Percentiles rank a stretch among this genome's conserved stretches.
Evolutionary conservation across 345 rosid genomes (phyloP).

Genomic region (Odontarrhena argentea): DNA sequence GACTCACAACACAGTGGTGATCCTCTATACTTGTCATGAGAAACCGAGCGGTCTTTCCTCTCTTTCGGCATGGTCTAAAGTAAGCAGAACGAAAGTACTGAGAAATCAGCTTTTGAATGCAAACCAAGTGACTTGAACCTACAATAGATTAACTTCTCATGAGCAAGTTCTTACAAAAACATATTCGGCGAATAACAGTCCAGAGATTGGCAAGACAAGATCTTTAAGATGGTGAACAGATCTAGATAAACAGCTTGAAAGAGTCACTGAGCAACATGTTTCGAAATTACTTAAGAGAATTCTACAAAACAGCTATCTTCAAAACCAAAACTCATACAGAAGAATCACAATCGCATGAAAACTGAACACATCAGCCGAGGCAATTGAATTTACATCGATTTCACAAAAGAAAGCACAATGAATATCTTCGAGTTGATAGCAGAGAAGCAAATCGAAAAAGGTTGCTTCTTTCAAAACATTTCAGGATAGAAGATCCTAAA

Average conservation of each 20-base stretch:
- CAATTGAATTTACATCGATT: not conserved
- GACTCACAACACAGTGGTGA: conserved; percentile 68
- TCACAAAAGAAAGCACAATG: not conserved
- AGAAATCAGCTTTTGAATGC: not conserved
- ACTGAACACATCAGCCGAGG: not conserved
- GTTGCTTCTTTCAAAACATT: not conserved
- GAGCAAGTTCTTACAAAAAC: conserved; percentile 8
- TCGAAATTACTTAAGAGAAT: not conserved
- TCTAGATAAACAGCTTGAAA: not conserved
- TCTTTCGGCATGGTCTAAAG: conserved; percentile 76
- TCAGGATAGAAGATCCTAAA: conserved; percentile 9
- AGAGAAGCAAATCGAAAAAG: conserved; percentile 6
- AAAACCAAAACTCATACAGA: conserved; percentile 6
- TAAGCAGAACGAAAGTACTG: not conserved
- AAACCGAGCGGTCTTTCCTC: conserved; percentile 74
- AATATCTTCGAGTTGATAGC: not conserved
- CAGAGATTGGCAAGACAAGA: not conserved
- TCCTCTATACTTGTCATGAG: conserved; percentile 63
- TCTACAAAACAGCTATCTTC: not conserved
- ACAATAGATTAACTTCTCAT: conserved; percentile 27
- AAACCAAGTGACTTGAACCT: conserved; percentile 16
- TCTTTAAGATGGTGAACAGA: not conserved
- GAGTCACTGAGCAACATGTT: not conserved
- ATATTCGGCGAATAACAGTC: not conserved
- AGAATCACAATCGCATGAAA: not conserved